Conservation (phyloP, 495 filamentous ascomycete genomes). For the Talaromyces proteolyticus region DNA sequence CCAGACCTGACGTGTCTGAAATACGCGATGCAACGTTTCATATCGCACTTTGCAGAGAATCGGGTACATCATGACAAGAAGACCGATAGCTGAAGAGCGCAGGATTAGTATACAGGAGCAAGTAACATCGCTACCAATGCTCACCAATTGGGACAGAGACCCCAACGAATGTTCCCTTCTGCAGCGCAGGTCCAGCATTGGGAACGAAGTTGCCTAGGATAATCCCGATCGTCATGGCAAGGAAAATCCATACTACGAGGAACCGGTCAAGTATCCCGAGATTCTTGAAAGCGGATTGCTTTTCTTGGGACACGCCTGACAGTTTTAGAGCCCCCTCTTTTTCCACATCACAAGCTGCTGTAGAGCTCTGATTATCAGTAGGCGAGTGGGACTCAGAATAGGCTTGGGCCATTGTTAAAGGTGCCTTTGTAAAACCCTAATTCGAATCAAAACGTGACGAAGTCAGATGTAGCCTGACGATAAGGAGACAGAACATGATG, state of each 20-base stretch:
- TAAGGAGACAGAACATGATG: constrained; percentile 2
- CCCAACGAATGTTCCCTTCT: constrained; percentile 65
- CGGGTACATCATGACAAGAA: constrained; percentile 94
- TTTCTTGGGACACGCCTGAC: background rate
- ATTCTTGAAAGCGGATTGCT: constrained; percentile 38
- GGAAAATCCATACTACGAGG: constrained; percentile 79
- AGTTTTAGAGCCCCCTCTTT: too few relatives aligned
- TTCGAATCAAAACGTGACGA: constrained; percentile 1
- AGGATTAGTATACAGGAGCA: background rate
- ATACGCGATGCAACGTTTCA: constrained; percentile 68
- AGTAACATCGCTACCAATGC: constrained; percentile 15
- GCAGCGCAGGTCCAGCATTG: constrained; percentile 51
- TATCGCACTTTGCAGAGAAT: constrained; percentile 87
- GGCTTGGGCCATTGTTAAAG: constrained; percentile 1
- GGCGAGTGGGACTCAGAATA: background rate
- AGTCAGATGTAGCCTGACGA: background rate
- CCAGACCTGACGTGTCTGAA: constrained; percentile 61
- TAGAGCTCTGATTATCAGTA: background rate
- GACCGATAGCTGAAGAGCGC: constrained; percentile 56
- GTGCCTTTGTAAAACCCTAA: constrained; percentile 1
- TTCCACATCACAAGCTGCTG: constrained; percentile 2
- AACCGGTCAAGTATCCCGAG: constrained; percentile 69
- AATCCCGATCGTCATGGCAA: constrained; percentile 77
- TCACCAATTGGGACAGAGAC: constrained; percentile 75
- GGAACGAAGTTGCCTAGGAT: constrained; percentile 75